These are phyloP conservation scores for Podospora anserina DNA, from an alignment of 495 filamentous ascomycete species.

Conservation along the genomic window DNA sequence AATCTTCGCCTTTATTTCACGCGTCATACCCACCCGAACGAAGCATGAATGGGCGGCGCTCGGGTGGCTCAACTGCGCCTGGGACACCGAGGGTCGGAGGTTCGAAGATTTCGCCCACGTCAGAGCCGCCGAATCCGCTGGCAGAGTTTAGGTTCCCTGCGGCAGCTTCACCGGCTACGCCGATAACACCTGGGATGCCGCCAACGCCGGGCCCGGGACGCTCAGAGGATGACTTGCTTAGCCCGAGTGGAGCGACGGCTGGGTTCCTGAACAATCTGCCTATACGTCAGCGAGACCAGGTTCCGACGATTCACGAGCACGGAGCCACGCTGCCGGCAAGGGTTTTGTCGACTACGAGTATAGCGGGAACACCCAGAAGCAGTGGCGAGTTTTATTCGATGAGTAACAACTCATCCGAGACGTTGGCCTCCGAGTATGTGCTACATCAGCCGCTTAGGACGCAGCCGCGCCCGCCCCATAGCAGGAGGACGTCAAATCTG, in stretches of 20 bases:
- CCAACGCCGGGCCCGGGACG: background rate
- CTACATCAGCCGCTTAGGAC: conserved; percentile 53
- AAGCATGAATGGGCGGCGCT: conserved; percentile 35
- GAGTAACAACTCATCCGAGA: conserved; percentile 92
- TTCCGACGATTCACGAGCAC: conserved; percentile 52
- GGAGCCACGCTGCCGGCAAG: conserved; percentile 59
- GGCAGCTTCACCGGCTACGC: conserved; percentile 43
- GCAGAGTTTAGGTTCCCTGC: conserved; percentile 70
- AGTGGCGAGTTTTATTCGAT: conserved; percentile 92
- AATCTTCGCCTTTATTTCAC: conserved; percentile 47
- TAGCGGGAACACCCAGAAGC: conserved; percentile 69
- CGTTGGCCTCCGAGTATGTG: conserved; percentile 85
- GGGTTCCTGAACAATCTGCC: conserved; percentile 34
- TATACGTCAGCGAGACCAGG: conserved; percentile 36
- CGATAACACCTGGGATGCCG: conserved; percentile 6
- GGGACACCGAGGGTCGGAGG: conserved; percentile 38
- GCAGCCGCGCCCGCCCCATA: conserved; percentile 52
- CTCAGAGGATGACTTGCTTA: conserved; percentile 32
- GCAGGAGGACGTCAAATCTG: conserved; percentile 60
- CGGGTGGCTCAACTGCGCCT: conserved; percentile 39
- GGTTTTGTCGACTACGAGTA: conserved; percentile 70
- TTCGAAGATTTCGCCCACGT: conserved; percentile 31
- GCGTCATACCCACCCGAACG: conserved; percentile 46
- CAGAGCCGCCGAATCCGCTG: conserved; percentile 37
- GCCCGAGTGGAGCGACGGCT: conserved; percentile 34